A percentile compares a stretch with the other conserved stretches of the same genome.
Conservation (phyloP, 257 asterid species). For the Solanum chilense region DNA sequence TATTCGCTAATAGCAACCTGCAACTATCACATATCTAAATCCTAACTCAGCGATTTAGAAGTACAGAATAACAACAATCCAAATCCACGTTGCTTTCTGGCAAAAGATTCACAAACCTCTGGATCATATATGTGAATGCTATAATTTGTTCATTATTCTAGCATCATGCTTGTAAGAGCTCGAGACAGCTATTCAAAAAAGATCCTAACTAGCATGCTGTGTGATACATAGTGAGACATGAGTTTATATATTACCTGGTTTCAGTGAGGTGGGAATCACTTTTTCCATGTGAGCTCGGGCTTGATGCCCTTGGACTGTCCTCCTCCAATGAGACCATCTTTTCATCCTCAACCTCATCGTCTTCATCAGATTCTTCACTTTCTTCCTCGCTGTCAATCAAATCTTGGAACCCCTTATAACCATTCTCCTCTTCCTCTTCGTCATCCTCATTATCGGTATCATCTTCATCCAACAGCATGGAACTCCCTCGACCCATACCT, state of each 20-base stretch:
- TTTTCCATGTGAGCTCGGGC: conserved; percentile 24
- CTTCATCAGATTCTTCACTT: conserved; percentile 26
- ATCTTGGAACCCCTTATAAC: conserved; percentile 39
- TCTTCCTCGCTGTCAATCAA: conserved; percentile 56
- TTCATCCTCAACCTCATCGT: conserved; percentile 22
- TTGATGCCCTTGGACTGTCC: neutral
- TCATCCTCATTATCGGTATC: conserved; percentile 21
- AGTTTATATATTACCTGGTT: conserved; percentile 41
- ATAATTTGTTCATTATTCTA: neutral
- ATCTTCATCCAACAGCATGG: conserved; percentile 31
- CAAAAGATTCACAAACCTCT: neutral
- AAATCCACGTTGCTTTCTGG: neutral
- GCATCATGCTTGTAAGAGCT: neutral
- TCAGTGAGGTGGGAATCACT: conserved; percentile 75
- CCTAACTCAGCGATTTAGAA: neutral
- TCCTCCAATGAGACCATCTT: neutral
- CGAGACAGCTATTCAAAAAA: neutral
- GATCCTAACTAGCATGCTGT: neutral
- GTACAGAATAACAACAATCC: neutral
- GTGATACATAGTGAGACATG: neutral
- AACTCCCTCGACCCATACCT: conserved; percentile 20
- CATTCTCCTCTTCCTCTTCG: conserved; percentile 18
- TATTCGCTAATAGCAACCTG: neutral
- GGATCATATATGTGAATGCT: neutral
- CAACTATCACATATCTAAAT: neutral